Conservation (phyloP, 1,284 basidiomycete species). For the Naganishia sp. region DNA sequence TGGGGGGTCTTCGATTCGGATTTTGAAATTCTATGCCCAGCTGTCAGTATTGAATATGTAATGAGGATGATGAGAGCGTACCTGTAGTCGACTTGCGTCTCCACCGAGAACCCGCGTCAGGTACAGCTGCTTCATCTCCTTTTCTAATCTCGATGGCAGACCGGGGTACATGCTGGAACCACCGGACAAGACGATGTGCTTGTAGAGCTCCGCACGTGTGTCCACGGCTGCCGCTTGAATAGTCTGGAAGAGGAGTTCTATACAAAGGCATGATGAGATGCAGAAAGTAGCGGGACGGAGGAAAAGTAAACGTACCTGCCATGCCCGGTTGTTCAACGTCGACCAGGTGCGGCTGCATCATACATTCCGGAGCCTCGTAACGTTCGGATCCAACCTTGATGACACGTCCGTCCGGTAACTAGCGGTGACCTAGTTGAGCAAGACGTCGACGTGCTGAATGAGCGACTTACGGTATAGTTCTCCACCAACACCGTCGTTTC, state of each 20-base stretch:
- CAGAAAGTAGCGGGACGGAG: neutral
- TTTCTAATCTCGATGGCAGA: constrained; percentile 91
- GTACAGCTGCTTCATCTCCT: constrained; percentile 99
- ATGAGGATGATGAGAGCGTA: constrained; percentile 53
- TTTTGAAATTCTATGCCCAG: constrained; percentile 90
- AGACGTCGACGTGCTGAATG: neutral
- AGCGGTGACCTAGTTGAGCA: constrained; percentile 1
- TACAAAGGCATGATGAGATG: neutral
- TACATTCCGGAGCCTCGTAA: constrained; percentile 99
- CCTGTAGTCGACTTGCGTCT: constrained; percentile 83
- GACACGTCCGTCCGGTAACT: constrained; percentile 93
- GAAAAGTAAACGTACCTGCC: constrained; percentile 63
- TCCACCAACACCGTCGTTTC: constrained; percentile 97
- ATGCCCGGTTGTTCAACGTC: constrained; percentile 97
- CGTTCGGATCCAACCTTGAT: constrained; percentile 98
- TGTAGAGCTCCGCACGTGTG: constrained; percentile 87
- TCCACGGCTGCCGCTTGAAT: constrained; percentile 93
- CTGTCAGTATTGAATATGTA: neutral
- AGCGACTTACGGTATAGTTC: constrained; percentile 76
- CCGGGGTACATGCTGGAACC: constrained; percentile 99
- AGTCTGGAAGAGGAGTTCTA: constrained; percentile 94
- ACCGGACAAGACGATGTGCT: constrained; percentile 95
- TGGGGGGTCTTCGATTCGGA: constrained; percentile 96
- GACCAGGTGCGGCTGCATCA: constrained; percentile 99
- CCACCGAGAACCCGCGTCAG: constrained; percentile 82